Evolutionary conservation across 306 rosid genomes (phyloP).

Genomic region (Betula pendula): DNA sequence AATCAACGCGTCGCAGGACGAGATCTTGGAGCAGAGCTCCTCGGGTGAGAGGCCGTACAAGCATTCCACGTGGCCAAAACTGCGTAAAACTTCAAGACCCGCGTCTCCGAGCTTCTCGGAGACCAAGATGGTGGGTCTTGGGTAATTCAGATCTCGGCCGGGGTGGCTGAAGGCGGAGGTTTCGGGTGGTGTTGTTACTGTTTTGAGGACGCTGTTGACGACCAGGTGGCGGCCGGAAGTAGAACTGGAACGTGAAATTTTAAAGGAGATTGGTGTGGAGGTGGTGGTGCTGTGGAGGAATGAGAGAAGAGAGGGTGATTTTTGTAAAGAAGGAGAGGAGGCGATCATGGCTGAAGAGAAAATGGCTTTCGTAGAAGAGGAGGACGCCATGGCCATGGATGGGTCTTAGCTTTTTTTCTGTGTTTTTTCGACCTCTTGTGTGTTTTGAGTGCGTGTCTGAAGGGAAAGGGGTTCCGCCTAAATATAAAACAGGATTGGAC

Average conservation of each 20-base stretch:
- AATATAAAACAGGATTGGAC: too few relatives aligned
- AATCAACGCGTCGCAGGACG: slow-evolving; percentile 70
- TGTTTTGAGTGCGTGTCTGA: too few relatives aligned
- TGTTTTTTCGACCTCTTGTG: too few relatives aligned
- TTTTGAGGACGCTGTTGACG: slow-evolving; percentile 41
- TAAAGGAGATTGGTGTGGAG: slow-evolving; percentile 25
- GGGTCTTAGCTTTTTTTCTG: too few relatives aligned
- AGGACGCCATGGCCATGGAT: slow-evolving; percentile 55
- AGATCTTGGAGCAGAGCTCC: slow-evolving; percentile 67
- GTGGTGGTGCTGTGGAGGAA: slow-evolving; percentile 35
- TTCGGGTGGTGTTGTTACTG: slow-evolving; percentile 23
- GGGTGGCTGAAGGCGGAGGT: background rate
- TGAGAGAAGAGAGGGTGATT: slow-evolving; percentile 35
- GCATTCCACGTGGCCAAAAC: slow-evolving; percentile 67
- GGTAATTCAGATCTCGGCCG: background rate
- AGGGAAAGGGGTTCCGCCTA: too few relatives aligned
- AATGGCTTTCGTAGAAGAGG: slow-evolving; percentile 40
- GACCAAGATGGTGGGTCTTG: slow-evolving; percentile 58
- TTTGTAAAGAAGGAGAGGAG: slow-evolving; percentile 20
- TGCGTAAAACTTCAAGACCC: slow-evolving; percentile 56
- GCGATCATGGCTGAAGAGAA: slow-evolving; percentile 20
- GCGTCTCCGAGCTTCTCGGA: slow-evolving; percentile 90
- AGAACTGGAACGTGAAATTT: slow-evolving; percentile 19
- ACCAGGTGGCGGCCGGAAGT: background rate
- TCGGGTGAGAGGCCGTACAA: slow-evolving; percentile 53